These are phyloP conservation scores for Torulaspora pretoriensis DNA, from an alignment of 1,139 yeast genomes.

Conservation along the genomic window DNA sequence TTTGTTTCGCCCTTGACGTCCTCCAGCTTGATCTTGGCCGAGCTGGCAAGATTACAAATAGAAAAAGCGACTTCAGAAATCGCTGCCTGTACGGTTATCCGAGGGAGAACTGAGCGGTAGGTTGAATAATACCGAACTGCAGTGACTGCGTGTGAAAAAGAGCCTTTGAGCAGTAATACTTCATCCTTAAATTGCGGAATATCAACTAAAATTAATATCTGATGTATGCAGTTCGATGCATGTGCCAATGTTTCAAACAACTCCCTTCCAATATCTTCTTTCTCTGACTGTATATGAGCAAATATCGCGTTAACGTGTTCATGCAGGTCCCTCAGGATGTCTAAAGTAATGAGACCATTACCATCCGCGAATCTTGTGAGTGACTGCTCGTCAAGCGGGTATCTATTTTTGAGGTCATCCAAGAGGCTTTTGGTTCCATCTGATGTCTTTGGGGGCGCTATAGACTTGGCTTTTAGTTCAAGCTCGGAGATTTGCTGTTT, in stretches of 20 bases:
- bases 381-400: slow-evolving; percentile 8
- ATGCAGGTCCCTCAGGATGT: slow-evolving; percentile 45
- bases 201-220: slow-evolving; percentile 35
- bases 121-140: slow-evolving; percentile 73
- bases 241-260: slow-evolving; percentile 55
- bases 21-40: slow-evolving; percentile 45
- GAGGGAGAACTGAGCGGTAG: slow-evolving; percentile 63
- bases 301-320: slow-evolving; percentile 43
- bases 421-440: background rate
- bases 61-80: slow-evolving; percentile 71
- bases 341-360: slow-evolving; percentile 46
- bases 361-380: slow-evolving; percentile 8
- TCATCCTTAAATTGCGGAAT: slow-evolving; percentile 26
- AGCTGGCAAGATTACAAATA: slow-evolving; percentile 62
- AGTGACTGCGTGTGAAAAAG: slow-evolving; percentile 73
- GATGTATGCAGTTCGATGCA: slow-evolving; percentile 48
- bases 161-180: slow-evolving; percentile 49
- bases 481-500: slow-evolving; percentile 34
- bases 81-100: slow-evolving; percentile 70
- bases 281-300: slow-evolving; percentile 24
- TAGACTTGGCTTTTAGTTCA: slow-evolving; percentile 27
- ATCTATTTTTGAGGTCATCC: slow-evolving; percentile 4
- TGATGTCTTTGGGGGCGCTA: slow-evolving; percentile 1
- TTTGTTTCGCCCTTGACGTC: background rate
- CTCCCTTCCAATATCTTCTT: slow-evolving; percentile 41